Percentiles rank a stretch among this genome's conserved stretches.
Evolutionary conservation across 192 early-diverging fungal species (phyloP).

Genomic region (Coemansia sp.): DNA sequence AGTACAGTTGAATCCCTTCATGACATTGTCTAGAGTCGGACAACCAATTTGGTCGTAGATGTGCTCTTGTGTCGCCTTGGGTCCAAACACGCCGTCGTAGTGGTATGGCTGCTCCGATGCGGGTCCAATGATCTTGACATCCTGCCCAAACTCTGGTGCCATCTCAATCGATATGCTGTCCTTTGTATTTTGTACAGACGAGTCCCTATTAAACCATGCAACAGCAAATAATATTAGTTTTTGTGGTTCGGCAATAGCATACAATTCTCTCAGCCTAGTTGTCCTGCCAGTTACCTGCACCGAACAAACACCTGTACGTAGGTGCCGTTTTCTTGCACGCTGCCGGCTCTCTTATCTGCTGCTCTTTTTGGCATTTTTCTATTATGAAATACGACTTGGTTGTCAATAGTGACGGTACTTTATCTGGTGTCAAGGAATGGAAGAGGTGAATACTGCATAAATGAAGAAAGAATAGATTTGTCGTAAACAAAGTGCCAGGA

Average conservation of each 20-base stretch:
- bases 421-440: too few relatives aligned
- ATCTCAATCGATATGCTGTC: conserved; percentile 52
- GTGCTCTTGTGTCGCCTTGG: conserved; percentile 66
- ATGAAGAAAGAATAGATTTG: too few relatives aligned
- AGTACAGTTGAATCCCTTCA: conserved; percentile 81
- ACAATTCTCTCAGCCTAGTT: too few relatives aligned
- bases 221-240: background rate
- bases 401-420: too few relatives aligned
- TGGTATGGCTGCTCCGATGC: conserved; percentile 69
- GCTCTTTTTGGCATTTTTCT: too few relatives aligned
- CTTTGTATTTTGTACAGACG: background rate
- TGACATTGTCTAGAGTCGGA: conserved; percentile 80
- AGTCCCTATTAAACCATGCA: too few relatives aligned
- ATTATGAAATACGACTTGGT: too few relatives aligned
- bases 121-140: conserved; percentile 53
- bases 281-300: conserved; percentile 57
- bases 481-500: too few relatives aligned
- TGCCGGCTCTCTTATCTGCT: too few relatives aligned
- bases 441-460: too few relatives aligned
- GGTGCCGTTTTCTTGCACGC: conserved; percentile 62
- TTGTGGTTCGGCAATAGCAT: too few relatives aligned
- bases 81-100: conserved; percentile 89
- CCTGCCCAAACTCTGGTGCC: conserved; percentile 51
- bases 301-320: conserved; percentile 81
- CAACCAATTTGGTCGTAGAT: conserved; percentile 74